A percentile compares a stretch with the other conserved stretches of the same genome.
Evolutionary conservation across 805 yeast genomes (phyloP).

Genomic region (Sugiyamaella mastotermitis): DNA sequence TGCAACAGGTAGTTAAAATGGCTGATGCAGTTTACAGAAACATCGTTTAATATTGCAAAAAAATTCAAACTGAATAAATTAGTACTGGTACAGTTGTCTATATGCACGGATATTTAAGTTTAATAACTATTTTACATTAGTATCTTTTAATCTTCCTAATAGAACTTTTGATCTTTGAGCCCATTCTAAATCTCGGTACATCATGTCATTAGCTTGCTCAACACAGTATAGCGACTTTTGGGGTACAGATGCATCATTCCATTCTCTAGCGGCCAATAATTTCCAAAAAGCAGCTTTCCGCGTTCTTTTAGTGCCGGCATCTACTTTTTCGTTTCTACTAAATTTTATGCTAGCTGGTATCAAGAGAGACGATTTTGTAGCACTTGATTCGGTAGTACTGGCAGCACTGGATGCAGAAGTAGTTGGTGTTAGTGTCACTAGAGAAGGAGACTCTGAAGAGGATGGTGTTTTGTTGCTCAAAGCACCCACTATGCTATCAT

Average conservation of each 20-base stretch:
- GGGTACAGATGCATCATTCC: conserved; percentile 38
- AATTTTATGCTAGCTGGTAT: no score
- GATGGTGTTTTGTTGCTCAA: background rate
- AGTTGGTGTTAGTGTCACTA: background rate
- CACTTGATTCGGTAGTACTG: background rate
- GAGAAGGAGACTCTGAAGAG: background rate
- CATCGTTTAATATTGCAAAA: background rate
- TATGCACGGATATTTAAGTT: no score
- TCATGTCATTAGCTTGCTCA: conserved; percentile 17
- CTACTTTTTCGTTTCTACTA: conserved; percentile 24
- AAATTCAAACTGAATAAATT: no score
- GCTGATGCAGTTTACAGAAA: conserved; percentile 68
- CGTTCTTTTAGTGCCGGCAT: conserved; percentile 47
- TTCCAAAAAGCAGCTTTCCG: conserved; percentile 78
- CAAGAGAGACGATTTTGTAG: no score
- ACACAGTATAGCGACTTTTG: conserved; percentile 10
- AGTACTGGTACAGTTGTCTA: no score
- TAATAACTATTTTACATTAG: no score
- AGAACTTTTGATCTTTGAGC: conserved; percentile 12
- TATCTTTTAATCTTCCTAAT: no score
- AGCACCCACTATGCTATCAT: conserved; percentile 23
- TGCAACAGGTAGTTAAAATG: conserved; percentile 46
- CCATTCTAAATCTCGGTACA: conserved; percentile 23
- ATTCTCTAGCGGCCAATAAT: conserved; percentile 65
- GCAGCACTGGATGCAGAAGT: background rate